These are phyloP conservation scores for Chenopodium suecicum DNA, from an alignment of 148 eudicot species.

Conservation along the genomic window DNA sequence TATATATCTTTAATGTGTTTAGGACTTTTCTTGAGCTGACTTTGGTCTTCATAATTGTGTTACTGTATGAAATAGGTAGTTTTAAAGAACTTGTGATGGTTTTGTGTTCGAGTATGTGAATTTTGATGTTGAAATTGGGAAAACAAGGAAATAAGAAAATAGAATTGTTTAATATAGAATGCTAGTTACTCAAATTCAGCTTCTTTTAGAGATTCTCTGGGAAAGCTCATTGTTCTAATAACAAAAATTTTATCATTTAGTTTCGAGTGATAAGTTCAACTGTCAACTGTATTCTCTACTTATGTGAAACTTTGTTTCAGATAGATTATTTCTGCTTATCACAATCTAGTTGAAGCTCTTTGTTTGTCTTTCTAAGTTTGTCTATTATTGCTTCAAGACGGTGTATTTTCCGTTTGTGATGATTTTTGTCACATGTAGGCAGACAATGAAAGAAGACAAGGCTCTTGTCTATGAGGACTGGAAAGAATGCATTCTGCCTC, in stretches of 20 bases:
- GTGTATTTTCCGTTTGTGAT: slow-evolving; percentile 15
- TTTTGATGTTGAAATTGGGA: not conserved
- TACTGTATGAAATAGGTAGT: no score
- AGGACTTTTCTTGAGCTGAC: not conserved
- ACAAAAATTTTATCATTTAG: not conserved
- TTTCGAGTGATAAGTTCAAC: not conserved
- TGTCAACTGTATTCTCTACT: no score
- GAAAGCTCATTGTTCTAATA: not conserved
- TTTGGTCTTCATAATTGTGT: no score
- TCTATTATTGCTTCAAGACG: not conserved
- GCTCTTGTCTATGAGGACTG: slow-evolving; percentile 66
- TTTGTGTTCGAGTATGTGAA: not conserved
- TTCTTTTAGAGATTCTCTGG: no score
- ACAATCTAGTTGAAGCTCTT: not conserved
- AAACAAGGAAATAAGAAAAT: not conserved
- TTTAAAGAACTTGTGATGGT: no score
- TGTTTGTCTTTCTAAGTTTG: no score
- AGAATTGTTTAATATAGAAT: no score
- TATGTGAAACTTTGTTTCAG: not conserved
- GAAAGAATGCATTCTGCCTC: slow-evolving; percentile 77
- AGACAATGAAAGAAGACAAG: slow-evolving; percentile 86
- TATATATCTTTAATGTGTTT: not conserved
- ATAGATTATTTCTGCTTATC: not conserved
- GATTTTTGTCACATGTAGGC: slow-evolving; percentile 40
- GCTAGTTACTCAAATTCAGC: not conserved